Conservation (phyloP, 2,329 filamentous ascomycete genomes). For the Drechslerella dactyloides region DNA sequence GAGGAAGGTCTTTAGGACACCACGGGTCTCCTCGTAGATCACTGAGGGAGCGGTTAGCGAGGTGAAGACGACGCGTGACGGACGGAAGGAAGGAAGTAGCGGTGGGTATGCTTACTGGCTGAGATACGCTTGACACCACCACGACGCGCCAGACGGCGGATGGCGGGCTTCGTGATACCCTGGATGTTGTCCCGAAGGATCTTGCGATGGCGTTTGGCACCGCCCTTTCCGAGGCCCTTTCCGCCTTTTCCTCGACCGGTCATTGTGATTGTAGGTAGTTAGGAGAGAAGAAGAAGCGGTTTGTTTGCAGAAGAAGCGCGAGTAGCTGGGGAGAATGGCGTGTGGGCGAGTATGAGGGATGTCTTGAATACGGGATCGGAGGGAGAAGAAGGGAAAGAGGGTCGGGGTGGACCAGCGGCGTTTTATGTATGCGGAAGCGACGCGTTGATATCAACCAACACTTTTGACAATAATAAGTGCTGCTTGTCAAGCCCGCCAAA, state of each 20-base stretch:
- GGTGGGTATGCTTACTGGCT: constrained; percentile 63
- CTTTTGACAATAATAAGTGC: background rate
- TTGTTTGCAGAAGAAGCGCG: too few relatives aligned
- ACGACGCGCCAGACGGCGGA: constrained; percentile 97
- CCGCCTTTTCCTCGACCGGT: constrained; percentile 78
- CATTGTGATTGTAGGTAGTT: too few relatives aligned
- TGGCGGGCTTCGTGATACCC: constrained; percentile 98
- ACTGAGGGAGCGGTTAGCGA: constrained; percentile 64
- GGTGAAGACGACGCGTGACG: too few relatives aligned
- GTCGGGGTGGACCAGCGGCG: background rate
- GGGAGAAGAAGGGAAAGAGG: background rate
- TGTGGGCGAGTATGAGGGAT: too few relatives aligned
- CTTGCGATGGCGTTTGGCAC: constrained; percentile 98
- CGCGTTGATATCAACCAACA: constrained; percentile 50
- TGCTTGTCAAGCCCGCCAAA: constrained; percentile 2
- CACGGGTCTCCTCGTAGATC: constrained; percentile 80
- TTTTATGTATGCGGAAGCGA: constrained; percentile 11
- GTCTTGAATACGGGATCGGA: constrained; percentile 59
- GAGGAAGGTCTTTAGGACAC: constrained; percentile 79
- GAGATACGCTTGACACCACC: constrained; percentile 99
- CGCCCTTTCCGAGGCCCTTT: constrained; percentile 97
- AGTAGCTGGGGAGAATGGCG: too few relatives aligned
- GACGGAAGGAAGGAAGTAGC: too few relatives aligned
- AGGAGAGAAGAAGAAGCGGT: too few relatives aligned
- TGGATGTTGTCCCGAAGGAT: constrained; percentile 99